These are phyloP conservation scores for Spongiforma sp. DNA, from an alignment of 1,284 basidiomycete species.

Conservation along the genomic window DNA sequence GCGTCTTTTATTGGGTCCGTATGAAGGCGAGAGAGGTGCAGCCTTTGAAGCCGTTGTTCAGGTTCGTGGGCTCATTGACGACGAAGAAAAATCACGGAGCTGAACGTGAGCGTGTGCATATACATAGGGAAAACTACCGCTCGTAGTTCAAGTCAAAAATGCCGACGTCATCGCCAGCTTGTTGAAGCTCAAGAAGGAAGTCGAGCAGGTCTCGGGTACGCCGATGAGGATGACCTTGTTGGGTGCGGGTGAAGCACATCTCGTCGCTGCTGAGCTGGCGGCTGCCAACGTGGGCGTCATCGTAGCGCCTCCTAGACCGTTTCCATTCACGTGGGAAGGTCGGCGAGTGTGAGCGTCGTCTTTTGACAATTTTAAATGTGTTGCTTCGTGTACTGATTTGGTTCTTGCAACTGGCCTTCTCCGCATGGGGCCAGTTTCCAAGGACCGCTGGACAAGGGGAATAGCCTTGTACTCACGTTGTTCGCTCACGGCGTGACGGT, in stretches of 20 bases:
- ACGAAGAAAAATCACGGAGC: not conserved
- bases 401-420: slow-evolving; percentile 21
- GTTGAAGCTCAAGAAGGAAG: slow-evolving; percentile 74
- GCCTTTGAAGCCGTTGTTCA: slow-evolving; percentile 57
- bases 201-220: slow-evolving; percentile 51
- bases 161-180: slow-evolving; percentile 84
- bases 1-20: slow-evolving; percentile 57
- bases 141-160: slow-evolving; percentile 61
- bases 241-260: slow-evolving; percentile 77
- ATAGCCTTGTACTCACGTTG: slow-evolving; percentile 69
- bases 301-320: slow-evolving; percentile 61
- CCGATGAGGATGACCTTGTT: slow-evolving; percentile 62
- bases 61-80: too few relatives aligned
- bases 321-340: slow-evolving; percentile 63
- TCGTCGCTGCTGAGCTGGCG: slow-evolving; percentile 78
- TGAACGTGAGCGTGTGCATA: slow-evolving; percentile 9
- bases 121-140: slow-evolving; percentile 51
- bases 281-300: slow-evolving; percentile 78
- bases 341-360: slow-evolving; percentile 48
- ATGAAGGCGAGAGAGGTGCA: slow-evolving; percentile 52
- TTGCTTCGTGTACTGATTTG: too few relatives aligned
- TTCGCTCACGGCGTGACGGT: slow-evolving; percentile 74
- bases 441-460: slow-evolving; percentile 75
- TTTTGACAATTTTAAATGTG: not conserved
- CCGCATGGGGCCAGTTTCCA: slow-evolving; percentile 45